phyloP scores from a whole-genome alignment of 805 yeast species.

The Metschnikowia picachoensis region DNA sequence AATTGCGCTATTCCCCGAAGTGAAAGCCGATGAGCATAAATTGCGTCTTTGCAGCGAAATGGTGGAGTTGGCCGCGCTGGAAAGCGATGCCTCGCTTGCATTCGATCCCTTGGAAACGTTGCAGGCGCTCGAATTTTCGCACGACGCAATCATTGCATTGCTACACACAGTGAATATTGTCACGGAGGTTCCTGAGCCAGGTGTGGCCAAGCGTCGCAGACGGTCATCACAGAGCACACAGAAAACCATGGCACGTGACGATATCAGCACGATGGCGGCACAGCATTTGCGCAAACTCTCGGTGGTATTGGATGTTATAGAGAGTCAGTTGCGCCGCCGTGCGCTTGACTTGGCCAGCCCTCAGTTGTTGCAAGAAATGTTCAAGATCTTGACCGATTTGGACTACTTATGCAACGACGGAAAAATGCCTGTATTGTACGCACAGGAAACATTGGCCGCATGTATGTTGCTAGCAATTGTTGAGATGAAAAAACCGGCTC shows the following conservation, averaged over 20 bases:
- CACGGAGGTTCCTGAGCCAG: conserved; percentile 41
- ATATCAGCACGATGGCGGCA: conserved; percentile 71
- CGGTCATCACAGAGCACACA: conserved; percentile 76
- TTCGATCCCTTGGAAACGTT: conserved; percentile 44
- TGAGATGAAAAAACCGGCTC: conserved; percentile 39
- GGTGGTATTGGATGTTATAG: conserved; percentile 73
- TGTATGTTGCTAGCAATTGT: conserved; percentile 73
- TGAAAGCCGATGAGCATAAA: conserved; percentile 55
- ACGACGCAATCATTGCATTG: conserved; percentile 54
- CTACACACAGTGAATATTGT: conserved; percentile 59
- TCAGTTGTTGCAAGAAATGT: conserved; percentile 47
- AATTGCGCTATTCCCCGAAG: conserved; percentile 48
- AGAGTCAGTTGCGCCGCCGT: conserved; percentile 40
- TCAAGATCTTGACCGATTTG: conserved; percentile 65
- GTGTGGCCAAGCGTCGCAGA: conserved; percentile 70
- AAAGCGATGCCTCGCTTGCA: conserved; percentile 24
- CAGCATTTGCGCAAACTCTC: conserved; percentile 75
- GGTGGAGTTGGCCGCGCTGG: conserved; percentile 53
- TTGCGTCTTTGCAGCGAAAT: conserved; percentile 45
- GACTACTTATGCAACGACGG: conserved; percentile 89
- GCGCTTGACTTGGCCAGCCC: conserved; percentile 35
- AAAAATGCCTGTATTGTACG: conserved; percentile 82
- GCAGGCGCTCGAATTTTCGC: conserved; percentile 51
- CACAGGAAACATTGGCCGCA: conserved; percentile 85
- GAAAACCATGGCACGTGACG: conserved; percentile 70